Evolutionary conservation across 805 yeast genomes (phyloP).

Genomic region (Metahyphopichia silvanorum): DNA sequence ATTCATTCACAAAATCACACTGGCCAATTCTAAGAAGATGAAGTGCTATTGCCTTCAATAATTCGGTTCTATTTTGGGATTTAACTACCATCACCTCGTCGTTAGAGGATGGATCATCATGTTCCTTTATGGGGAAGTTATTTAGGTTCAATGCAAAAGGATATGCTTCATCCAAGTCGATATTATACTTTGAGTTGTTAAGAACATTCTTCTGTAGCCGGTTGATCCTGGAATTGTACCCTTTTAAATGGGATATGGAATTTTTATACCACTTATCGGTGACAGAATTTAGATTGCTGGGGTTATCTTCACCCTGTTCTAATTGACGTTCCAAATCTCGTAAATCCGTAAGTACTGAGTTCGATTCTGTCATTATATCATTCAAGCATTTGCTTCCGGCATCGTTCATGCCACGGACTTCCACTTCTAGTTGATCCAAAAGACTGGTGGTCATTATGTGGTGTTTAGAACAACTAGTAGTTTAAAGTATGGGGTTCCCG

Average conservation of each 20-base stretch:
- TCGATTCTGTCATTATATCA: neutral
- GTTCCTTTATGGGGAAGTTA: slow-evolving; percentile 18
- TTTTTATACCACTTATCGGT: slow-evolving; percentile 42
- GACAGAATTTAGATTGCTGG: too few species aligned
- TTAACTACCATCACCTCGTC: slow-evolving; percentile 7
- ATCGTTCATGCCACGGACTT: slow-evolving; percentile 18
- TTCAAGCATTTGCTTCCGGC: slow-evolving; percentile 6
- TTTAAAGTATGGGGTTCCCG: too few species aligned
- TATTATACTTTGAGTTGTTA: slow-evolving; percentile 20
- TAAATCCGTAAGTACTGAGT: neutral
- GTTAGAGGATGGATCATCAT: slow-evolving; percentile 8
- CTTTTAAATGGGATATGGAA: slow-evolving; percentile 29
- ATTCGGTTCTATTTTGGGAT: slow-evolving; percentile 24
- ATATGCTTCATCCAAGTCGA: slow-evolving; percentile 40
- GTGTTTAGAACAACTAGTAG: too few species aligned
- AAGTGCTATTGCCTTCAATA: slow-evolving; percentile 33
- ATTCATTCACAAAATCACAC: slow-evolving; percentile 29
- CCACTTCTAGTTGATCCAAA: slow-evolving; percentile 22
- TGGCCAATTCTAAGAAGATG: slow-evolving; percentile 41
- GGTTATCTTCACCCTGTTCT: slow-evolving; percentile 4
- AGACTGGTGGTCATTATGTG: slow-evolving; percentile 17
- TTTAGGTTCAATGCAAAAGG: slow-evolving; percentile 33
- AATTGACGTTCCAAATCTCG: neutral
- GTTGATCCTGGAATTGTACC: slow-evolving; percentile 32
- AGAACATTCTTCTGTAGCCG: slow-evolving; percentile 31